phyloP scores from a whole-genome alignment of 2,329 filamentous ascomycete species.

The Monilinia laxa region DNA sequence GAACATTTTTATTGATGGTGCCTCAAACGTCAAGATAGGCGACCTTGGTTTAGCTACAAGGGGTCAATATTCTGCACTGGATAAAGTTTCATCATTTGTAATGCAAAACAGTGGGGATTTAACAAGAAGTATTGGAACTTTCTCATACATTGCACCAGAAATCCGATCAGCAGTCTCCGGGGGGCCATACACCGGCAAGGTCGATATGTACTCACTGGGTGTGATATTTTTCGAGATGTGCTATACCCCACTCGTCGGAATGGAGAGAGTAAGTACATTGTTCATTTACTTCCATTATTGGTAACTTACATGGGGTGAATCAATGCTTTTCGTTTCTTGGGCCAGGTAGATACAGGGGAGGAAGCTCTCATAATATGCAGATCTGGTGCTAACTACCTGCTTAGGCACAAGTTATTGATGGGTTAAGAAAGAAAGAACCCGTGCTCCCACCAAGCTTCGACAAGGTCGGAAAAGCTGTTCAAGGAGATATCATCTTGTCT shows the following conservation, averaged over 20 bases:
- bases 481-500: slow-evolving; percentile 75
- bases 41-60: slow-evolving; percentile 95
- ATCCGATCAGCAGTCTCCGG: slow-evolving; percentile 69
- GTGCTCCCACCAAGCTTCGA: slow-evolving; percentile 72
- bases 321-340: not conserved
- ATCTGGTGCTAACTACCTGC: not conserved
- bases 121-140: slow-evolving; percentile 72
- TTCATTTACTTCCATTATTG: not conserved
- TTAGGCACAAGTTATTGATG: slow-evolving; percentile 57
- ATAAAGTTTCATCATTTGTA: slow-evolving; percentile 46
- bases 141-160: slow-evolving; percentile 91
- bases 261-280: slow-evolving; percentile 52
- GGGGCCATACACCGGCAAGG: slow-evolving; percentile 85
- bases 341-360: not conserved
- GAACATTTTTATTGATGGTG: slow-evolving; percentile 92
- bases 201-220: slow-evolving; percentile 97
- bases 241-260: slow-evolving; percentile 58
- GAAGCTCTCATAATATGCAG: not conserved
- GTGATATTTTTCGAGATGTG: slow-evolving; percentile 99
- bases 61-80: slow-evolving; percentile 66
- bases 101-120: slow-evolving; percentile 52
- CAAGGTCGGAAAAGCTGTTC: slow-evolving; percentile 63
- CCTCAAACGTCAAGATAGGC: slow-evolving; percentile 90
- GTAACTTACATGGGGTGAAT: not conserved
- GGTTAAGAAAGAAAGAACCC: slow-evolving; percentile 66